A percentile compares a stretch with the other conserved stretches of the same genome.
These are phyloP conservation scores for Leptographium wingfieldii DNA, from an alignment of 2,329 filamentous ascomycete species.

Conservation along the genomic window DNA sequence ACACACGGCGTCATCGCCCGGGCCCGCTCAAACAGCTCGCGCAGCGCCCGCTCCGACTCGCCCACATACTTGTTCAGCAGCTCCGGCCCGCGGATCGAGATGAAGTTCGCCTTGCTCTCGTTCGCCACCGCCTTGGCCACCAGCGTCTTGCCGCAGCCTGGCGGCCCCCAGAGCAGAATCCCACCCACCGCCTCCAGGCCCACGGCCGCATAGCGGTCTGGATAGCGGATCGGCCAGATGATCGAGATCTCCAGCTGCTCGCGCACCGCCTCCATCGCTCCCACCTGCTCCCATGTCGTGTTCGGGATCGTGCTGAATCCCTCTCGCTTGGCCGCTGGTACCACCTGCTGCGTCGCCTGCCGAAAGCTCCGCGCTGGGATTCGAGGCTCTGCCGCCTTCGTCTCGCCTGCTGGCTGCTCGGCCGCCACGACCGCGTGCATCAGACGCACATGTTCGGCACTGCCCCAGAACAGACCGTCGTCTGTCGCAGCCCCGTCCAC, in stretches of 20 bases:
- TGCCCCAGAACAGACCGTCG: neutral
- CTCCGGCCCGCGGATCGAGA: constrained; percentile 93
- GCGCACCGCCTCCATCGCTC: constrained; percentile 67
- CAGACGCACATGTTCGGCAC: too few relatives aligned
- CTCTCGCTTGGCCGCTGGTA: constrained; percentile 76
- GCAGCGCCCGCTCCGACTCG: constrained; percentile 84
- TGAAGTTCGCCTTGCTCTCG: constrained; percentile 93
- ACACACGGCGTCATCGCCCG: constrained; percentile 81
- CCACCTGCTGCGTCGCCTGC: constrained; percentile 59
- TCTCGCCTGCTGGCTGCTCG: too few relatives aligned
- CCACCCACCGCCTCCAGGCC: constrained; percentile 75
- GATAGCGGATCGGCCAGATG: constrained; percentile 76
- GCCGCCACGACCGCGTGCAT: too few relatives aligned
- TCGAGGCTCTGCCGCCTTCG: constrained; percentile 2
- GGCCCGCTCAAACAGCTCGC: constrained; percentile 82
- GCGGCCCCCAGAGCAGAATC: constrained; percentile 90
- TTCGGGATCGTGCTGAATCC: constrained; percentile 91
- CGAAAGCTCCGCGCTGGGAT: constrained; percentile 53
- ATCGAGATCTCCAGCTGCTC: constrained; percentile 75
- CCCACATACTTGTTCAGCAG: constrained; percentile 96
- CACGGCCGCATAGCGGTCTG: constrained; percentile 61
- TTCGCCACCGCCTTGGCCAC: constrained; percentile 94
- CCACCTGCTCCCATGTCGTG: constrained; percentile 87
- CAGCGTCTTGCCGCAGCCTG: constrained; percentile 92
- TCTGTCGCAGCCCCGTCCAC: neutral